Conservation (phyloP, 2,329 filamentous ascomycete genomes). For the Fusarium vanettenii region DNA sequence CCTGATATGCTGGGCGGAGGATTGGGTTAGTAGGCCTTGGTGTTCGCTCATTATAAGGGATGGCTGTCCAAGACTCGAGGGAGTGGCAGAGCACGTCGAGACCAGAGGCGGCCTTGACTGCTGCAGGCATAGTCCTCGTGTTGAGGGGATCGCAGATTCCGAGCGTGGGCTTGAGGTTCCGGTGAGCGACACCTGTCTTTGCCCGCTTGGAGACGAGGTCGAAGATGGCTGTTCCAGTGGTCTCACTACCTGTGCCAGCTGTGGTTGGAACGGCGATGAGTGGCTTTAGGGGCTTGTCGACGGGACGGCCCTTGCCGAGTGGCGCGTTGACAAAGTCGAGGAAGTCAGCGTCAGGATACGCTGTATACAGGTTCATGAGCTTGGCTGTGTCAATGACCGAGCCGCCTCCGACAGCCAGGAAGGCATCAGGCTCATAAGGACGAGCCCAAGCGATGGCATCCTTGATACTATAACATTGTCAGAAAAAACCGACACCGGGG, state of each 20-base stretch:
- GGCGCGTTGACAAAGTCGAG: constrained; percentile 98
- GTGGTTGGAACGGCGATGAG: constrained; percentile 88
- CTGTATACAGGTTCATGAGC: constrained; percentile 96
- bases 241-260: constrained; percentile 89
- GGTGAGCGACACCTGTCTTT: constrained; percentile 96
- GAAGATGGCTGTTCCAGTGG: constrained; percentile 97
- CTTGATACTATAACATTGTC: constrained; percentile 70
- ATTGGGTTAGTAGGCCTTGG: constrained; percentile 92
- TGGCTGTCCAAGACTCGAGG: constrained; percentile 97
- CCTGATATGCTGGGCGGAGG: constrained; percentile 92
- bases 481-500: constrained; percentile 1
- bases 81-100: constrained; percentile 96
- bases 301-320: constrained; percentile 84
- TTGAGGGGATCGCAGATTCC: constrained; percentile 90
- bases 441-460: constrained; percentile 91
- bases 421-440: constrained; percentile 84
- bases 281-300: constrained; percentile 76
- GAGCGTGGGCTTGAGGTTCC: constrained; percentile 93
- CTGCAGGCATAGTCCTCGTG: constrained; percentile 94
- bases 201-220: constrained; percentile 89
- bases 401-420: constrained; percentile 88
- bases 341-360: constrained; percentile 92
- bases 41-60: constrained; percentile 87
- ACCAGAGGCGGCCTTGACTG: constrained; percentile 91
- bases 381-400: constrained; percentile 99